Base-by-base conservation (phyloP, 2,329 filamentous ascomycete species). In the Trichoderma atrobrunneum region DNA sequence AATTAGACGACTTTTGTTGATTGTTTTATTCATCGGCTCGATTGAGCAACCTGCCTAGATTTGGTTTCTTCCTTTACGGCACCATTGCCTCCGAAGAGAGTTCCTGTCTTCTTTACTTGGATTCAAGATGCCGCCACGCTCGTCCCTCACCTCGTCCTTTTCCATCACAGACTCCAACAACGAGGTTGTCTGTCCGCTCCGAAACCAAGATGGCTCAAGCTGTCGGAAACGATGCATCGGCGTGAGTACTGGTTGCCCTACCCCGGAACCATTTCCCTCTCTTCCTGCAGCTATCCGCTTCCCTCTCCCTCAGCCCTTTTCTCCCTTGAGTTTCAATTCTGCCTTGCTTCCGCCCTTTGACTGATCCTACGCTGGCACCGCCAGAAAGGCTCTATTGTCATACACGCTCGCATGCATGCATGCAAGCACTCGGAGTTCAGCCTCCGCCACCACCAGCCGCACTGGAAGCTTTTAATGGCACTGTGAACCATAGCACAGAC, bases 181-280 rank as follows among this genome's bases (percentile, higher is more conserved):
- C 83, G 95, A 98, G 85, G 96, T 99, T 80, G 93, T 98, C 80
- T 99, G 96, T 84, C 96, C 96, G 77, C 87, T 99, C 83, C 91
- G 91, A 80, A 98, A 98, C 81, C 95, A 97, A 80, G 96, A 99
- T 89, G 93, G 94, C 82, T 97, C 95, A 77, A 94, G 92, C 85
- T 99, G 96, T 87, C 92, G 95, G 82, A 99, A 99, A 87, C 90
- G 95, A 87, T 99, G 96, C 86, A 91, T 97, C 80, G 96, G 96
- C 84, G 96, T 98, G 88, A 94, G 95, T 96, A 54, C 48, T 57
- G 61, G 16, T 73, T 69, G 39, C 66, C 73, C 70, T 73, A 76
- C 73, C 12, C 30, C 18, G 11, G 51, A 28, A 3, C 34, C 8
- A 4, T 24, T 60, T 64, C 34, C 21, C 34, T 26, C 57, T 34